These are phyloP conservation scores for Talaromyces sp. DNA, from an alignment of 2,329 filamentous ascomycete genomes.

Conservation along the genomic window DNA sequence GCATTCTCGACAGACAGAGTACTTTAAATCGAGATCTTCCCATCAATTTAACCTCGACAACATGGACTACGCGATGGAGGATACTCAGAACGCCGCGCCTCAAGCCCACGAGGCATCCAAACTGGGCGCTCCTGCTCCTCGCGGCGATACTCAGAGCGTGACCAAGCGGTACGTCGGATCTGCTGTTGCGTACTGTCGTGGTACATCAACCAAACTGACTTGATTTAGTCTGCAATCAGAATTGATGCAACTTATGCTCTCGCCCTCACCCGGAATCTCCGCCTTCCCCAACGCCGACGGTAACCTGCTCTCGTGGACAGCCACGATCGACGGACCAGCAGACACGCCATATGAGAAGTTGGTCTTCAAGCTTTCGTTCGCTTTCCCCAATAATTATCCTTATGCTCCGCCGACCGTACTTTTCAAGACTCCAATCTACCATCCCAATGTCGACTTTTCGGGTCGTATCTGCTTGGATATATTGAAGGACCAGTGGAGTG, in stretches of 20 bases:
- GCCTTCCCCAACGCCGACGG: constrained; percentile 89
- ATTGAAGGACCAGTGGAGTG: constrained; percentile 98
- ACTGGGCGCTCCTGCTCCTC: constrained; percentile 54
- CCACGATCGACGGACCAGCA: constrained; percentile 85
- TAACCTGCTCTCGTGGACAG: constrained; percentile 88
- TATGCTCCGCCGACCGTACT: constrained; percentile 87
- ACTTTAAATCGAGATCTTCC: not conserved
- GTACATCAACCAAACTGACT: not conserved
- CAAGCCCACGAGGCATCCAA: constrained; percentile 62
- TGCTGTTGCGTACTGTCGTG: not conserved
- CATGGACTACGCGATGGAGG: constrained; percentile 57
- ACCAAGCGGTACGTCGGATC: constrained; percentile 62
- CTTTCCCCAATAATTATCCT: constrained; percentile 89
- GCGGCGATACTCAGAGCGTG: constrained; percentile 68
- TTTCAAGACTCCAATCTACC: constrained; percentile 98
- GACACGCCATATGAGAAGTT: constrained; percentile 88
- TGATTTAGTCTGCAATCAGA: constrained; percentile 80
- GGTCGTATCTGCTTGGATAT: constrained; percentile 97
- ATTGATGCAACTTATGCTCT: constrained; percentile 97
- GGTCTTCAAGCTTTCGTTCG: constrained; percentile 86
- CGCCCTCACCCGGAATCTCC: constrained; percentile 85
- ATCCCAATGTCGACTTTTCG: constrained; percentile 97
- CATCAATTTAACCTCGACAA: constrained; percentile 3
- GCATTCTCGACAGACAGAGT: constrained; percentile 20
- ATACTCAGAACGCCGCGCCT: constrained; percentile 66